Percentiles rank a stretch among this genome's conserved stretches.
phyloP scores from a whole-genome alignment of 768 basidiomycete genomes.

The Boletus bicolor region DNA sequence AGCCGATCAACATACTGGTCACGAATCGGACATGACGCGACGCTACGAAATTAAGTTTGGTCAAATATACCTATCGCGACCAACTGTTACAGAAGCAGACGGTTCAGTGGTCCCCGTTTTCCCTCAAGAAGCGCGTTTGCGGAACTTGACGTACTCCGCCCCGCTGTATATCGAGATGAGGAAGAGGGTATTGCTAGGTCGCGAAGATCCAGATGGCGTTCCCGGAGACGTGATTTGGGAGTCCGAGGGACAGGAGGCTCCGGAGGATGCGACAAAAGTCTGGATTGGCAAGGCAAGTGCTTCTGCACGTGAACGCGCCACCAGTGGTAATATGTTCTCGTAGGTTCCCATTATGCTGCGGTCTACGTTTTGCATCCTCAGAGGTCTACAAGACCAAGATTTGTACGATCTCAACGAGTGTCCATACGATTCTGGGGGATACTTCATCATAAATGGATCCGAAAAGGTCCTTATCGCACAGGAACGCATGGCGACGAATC shows the following conservation, averaged over 20 bases:
- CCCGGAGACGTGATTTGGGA: slow-evolving; percentile 82
- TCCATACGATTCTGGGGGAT: slow-evolving; percentile 97
- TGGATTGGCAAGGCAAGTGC: slow-evolving; percentile 87
- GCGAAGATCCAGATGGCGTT: slow-evolving; percentile 75
- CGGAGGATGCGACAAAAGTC: slow-evolving; percentile 74
- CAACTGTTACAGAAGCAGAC: slow-evolving; percentile 93
- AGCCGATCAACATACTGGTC: slow-evolving; percentile 92
- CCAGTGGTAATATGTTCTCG: slow-evolving; percentile 9
- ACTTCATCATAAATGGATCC: slow-evolving; percentile 99
- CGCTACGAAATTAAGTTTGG: slow-evolving; percentile 97
- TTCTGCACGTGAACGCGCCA: slow-evolving; percentile 1
- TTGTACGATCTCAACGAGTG: slow-evolving; percentile 95
- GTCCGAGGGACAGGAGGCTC: slow-evolving; percentile 59
- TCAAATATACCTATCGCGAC: slow-evolving; percentile 94
- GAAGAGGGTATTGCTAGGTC: slow-evolving; percentile 76
- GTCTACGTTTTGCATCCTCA: slow-evolving; percentile 91
- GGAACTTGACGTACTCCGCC: slow-evolving; percentile 95
- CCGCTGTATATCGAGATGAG: slow-evolving; percentile 95
- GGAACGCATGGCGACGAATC: slow-evolving; percentile 99
- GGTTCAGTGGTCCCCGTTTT: slow-evolving; percentile 92
- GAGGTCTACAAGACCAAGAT: slow-evolving; percentile 72
- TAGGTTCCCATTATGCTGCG: slow-evolving; percentile 98
- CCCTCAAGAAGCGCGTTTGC: slow-evolving; percentile 92
- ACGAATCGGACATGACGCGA: slow-evolving; percentile 75
- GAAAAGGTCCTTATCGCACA: slow-evolving; percentile 99